Base-by-base conservation (phyloP, 2,329 filamentous ascomycete species). In the Leptographium flavum region DNA sequence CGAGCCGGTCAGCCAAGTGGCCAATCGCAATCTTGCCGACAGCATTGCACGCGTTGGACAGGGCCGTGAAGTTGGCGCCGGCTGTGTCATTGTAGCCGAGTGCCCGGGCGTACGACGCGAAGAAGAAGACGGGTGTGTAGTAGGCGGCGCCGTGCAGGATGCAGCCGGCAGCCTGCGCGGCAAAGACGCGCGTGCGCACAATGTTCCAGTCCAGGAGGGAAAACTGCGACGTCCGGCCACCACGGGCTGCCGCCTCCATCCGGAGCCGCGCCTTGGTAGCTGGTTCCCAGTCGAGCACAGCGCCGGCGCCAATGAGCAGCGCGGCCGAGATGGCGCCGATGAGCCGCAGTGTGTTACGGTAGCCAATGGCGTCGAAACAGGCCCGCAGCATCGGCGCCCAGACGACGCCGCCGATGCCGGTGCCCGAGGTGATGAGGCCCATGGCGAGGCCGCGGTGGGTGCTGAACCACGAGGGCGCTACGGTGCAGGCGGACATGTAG, bases 381-480 rank as follows among this genome's bases (percentile, higher is more conserved):
- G 45, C 45, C 4, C 52, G 47, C 28, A 63, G 58, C 0, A 47
- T 31, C 4, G 53, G 53, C 9, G 54, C 49, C 53, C 53, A 61
- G 0, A 58, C 57, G 3, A 65, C 52, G n/a, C 62, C 63, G 0
- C 63, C 63, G 0, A 64, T 47, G 1, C 62, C 63, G 0, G 61
- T 61, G 4, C 63, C 62, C 2, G 59, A 54, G 4, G 60, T 53
- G 19, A 64, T 57, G 10, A 63, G 58, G 0, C 63, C 62, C 59
- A 64, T 64, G 0, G 60, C 61, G 3, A 63, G 50, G 2, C 59
- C 62, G 3, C 61, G 55, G 6, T 56, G 55, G 10, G 56, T 55
- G 39, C 57, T 54, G 43, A 64, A 66, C 58, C 60, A 66, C 10
- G 57, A 58, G 3, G 64, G 64, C 1, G 60, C 54, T 19, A 65